Evolutionary conservation across 192 early-diverging fungal species (phyloP), one percentile per base, ranked within the genome.

Genomic region (Coemansia asiatica): DNA sequence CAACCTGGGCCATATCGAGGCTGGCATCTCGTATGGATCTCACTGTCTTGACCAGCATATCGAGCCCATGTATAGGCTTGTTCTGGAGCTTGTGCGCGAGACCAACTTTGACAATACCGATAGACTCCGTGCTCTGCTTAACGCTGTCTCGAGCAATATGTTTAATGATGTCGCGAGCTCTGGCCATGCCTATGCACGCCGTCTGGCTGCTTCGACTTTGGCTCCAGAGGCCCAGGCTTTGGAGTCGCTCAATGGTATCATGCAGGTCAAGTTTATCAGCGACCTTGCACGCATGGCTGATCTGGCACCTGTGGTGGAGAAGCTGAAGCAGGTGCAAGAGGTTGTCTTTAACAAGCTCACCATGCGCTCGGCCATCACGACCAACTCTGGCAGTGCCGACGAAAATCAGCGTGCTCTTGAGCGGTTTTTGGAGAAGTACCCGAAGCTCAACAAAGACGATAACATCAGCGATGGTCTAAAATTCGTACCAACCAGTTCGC

Each of bases 181-280:
- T 26, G 95, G 95, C 19, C 95, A 97, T 67, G 65, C 81, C 1
- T 96, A 86, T 73, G 94, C 95, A 1, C 83, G 90, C 50, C 83
- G 85, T 1, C 84, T 92, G 61, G 90, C 92, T 6, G 83, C 79
- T 1, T 85, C 90, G 5, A 84, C 75, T 8, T 56, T 87, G 70
- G 83, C 88, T 1, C 87, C 87, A 28, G 81, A 85, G 33, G 76
- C 85, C 38, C 56, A 69, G 0, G 69, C 70, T 8, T 53, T 58
- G 33, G 88, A 91, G 67, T 28, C 65, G 36, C 60, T 86, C 59
- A 61, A 63, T n/a, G 88, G 89, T 5, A 68, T 91, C 44, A 35
- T 60, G 13, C 92, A 96, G 69, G 87, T 97, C 10, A 74, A 85
- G 61, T 98, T 96, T 63, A 82, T 95, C 78, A 90, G 90, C 64